These are phyloP conservation scores for Solanum chiquidenum DNA, from an alignment of 257 asterid genomes.

Conservation along the genomic window DNA sequence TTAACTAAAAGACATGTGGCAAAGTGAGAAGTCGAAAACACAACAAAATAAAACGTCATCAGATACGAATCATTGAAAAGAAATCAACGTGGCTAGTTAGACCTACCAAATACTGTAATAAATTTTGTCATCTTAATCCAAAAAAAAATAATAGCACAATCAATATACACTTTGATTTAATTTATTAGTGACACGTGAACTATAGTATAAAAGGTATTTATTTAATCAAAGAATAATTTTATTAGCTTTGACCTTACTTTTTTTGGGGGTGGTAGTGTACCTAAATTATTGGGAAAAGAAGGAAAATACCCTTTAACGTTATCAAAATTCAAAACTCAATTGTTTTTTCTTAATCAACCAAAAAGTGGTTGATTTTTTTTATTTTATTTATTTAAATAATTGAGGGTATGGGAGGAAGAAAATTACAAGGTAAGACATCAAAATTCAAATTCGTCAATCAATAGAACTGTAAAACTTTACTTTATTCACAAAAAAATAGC, in stretches of 20 bases:
- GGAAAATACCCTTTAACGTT: not conserved
- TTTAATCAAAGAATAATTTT: not conserved
- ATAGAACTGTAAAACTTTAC: not conserved
- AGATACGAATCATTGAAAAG: not conserved
- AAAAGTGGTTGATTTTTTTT: not conserved
- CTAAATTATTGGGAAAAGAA: not conserved
- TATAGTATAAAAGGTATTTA: not conserved
- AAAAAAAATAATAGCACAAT: not conserved
- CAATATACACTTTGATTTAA: not conserved
- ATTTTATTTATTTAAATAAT: not conserved
- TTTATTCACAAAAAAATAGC: no score
- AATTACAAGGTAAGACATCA: not conserved
- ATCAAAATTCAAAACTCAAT: not conserved
- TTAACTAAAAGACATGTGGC: not conserved
- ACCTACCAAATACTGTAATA: constrained; percentile 10
- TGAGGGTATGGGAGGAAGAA: not conserved
- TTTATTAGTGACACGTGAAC: constrained; percentile 20
- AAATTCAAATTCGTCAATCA: no score
- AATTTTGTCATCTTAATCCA: not conserved
- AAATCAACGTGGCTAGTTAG: constrained; percentile 14
- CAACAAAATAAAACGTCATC: constrained; percentile 7
- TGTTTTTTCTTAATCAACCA: not conserved
- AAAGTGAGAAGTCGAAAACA: not conserved
- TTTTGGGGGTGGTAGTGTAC: not conserved
- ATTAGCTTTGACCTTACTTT: not conserved